Base-by-base conservation (phyloP, 2,329 filamentous ascomycete genomes). In the Furcasterigmium sp. region DNA sequence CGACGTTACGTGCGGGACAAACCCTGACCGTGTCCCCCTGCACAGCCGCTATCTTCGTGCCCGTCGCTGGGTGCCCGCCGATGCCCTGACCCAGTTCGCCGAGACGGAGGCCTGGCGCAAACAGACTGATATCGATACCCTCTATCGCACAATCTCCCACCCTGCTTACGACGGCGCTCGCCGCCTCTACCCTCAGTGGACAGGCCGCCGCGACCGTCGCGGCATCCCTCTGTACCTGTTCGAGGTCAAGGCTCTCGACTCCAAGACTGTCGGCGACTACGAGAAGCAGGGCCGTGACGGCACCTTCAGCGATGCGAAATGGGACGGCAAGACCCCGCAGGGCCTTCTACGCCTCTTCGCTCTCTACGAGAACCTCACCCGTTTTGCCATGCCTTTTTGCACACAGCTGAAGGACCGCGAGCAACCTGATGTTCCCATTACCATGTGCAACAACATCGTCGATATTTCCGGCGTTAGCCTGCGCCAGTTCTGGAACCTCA, bases 401-500 rank as follows among this genome's bases (percentile, higher is more conserved):
- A 87, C 88, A 30, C 78, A 86, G 55, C 76, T 95, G 48, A 68
- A 70, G 37, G 78, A 88, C 55, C 79, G 91, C 55, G 80, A 83
- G 8, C 70, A 87, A 60, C 76, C 84, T 4, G 79, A 84, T 50
- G 90, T 87, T n/a, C 91, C 91, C 7, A 89, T 96, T 54, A 91
- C 90, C 30, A 84, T 93, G 55, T 91, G 85, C 57, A 95, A 87
- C 55, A 96, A 96, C 67, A 95, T 97, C 54, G 90, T 96, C 45
- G 91, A 97, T 62, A 89, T 97, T 50, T 85, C 82, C 14, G 83
- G 84, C 13, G 91, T 96, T 20, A 88, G 88, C 6, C 64, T 97
- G 62, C 89, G 87, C 70, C 90, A 94, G 69, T 96, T 96, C 63
- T 96, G 91, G 91, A 94, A 94, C 65, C 67, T 97, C 49, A 93